Base-by-base conservation (phyloP, 2,329 filamentous ascomycete species). In the Escovopsis weberi region DNA sequence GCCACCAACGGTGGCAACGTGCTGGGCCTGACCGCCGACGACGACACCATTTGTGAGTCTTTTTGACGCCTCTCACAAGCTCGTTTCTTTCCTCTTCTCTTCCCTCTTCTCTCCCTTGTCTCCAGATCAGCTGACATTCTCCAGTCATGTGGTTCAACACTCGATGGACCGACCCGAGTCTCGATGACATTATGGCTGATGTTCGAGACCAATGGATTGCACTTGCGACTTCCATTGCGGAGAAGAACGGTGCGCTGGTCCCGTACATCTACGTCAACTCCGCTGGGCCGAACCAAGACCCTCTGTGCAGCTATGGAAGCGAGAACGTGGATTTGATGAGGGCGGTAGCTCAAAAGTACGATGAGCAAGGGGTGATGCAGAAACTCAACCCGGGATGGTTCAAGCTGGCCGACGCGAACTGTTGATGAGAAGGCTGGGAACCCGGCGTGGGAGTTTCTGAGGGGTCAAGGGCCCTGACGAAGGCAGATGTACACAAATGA, bases 211-310 rank as follows among this genome's bases (percentile, higher is more conserved):
- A 37, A 8, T 40, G 44, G 2, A 43, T 49, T 18, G 28, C 35
- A 10, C 42, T 40, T 5, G 34, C 46, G 1, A 38, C 37, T 2
- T 12, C 42, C n/a, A 42, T 44, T 26, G 40, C 39, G 15, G 41
- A 46, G 37, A 37, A 40, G 19, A 34, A 49, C 34, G 38, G 33
- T 28, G 42, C 42, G 3, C 45, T 43, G 32, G 32, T 12, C 18
- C 42, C 44, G 3, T 50, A 48, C 38, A 37, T 51, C 26, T 68
- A 67, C 48, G 55, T 68, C 41, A 68, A 69, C 50, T 69, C 69
- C 44, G 64, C 63, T 6, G 53, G 55, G 23, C 45, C 50, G 30
- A 54, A 51, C 18, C 64, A 69, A 46, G 52, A 62, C 34, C 59
- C 62, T 2, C 50, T 68, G 28, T 43, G 46, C 28, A 50, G 59